Evolutionary conservation across 257 asterid species (phyloP).

Genomic region (Solanum sitiens): DNA sequence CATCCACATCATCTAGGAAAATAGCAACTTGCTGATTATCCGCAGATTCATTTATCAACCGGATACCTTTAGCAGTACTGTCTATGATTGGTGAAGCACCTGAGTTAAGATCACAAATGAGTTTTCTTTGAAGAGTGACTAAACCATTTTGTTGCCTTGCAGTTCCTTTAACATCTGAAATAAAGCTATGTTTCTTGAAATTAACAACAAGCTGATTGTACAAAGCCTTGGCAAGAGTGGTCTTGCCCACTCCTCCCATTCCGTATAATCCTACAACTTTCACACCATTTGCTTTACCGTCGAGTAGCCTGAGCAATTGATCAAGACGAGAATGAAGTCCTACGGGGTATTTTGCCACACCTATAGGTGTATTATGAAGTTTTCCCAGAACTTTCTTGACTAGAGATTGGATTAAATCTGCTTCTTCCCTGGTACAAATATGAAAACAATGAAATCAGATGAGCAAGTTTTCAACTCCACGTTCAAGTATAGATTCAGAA

Average conservation of each 20-base stretch:
- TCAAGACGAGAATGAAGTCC: slow-evolving; percentile 14
- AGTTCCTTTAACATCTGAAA: slow-evolving; percentile 12
- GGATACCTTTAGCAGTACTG: no score
- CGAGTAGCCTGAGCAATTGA: slow-evolving; percentile 1
- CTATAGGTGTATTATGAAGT: slow-evolving; percentile 16
- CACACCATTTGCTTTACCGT: slow-evolving; percentile 2
- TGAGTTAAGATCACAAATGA: no score
- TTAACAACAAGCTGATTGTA: background rate
- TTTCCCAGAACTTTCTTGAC: slow-evolving; percentile 1
- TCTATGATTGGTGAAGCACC: no score
- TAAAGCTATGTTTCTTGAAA: slow-evolving; percentile 15
- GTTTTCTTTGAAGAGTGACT: slow-evolving; percentile 6
- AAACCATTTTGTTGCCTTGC: slow-evolving; percentile 4
- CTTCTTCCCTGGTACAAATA: slow-evolving; percentile 11
- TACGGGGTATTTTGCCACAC: slow-evolving; percentile 17
- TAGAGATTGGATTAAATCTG: slow-evolving; percentile 1
- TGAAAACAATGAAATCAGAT: background rate
- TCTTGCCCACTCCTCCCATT: slow-evolving; percentile 1
- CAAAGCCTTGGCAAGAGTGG: slow-evolving; percentile 4
- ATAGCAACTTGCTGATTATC: slow-evolving; percentile 4
- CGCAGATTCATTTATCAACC: background rate
- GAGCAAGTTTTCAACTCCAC: background rate
- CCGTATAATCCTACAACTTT: slow-evolving; percentile 10
- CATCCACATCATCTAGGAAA: slow-evolving; percentile 21
- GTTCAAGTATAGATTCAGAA: background rate